Base-by-base conservation (phyloP, 2,329 filamentous ascomycete species). In the Geosmithia morbida region DNA sequence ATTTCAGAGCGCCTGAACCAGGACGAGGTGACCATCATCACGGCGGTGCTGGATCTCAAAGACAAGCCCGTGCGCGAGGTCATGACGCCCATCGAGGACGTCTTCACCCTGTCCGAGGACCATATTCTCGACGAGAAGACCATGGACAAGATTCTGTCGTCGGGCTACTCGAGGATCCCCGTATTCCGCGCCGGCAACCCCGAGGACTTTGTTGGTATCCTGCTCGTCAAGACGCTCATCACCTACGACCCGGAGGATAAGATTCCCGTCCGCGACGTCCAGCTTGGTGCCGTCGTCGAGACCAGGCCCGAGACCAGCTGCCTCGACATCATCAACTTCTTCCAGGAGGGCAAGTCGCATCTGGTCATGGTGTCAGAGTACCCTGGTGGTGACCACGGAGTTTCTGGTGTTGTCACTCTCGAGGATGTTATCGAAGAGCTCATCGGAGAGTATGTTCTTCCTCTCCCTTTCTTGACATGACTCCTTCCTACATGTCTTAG, bases 391-490 rank as follows among this genome's bases (percentile, higher is more conserved):
- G 83, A 94, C 57, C 81, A 85, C 57, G 92, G 92, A 43, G 88
- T 89, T 6, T 70, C 95, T 13, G 92, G 92, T 48, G 92, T 98
- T 3, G 87, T 98, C 16, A 98, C 92, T 0, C 69, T 98, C 2
- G 92, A 98, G 62, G 92, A 98, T 63, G 92, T 98, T 3, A 98
- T 98, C 59, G 92, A 98, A 63, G 92, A 98, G 64, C 70, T 98
- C 26, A 98, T 98, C 63, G 92, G 92, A 70, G 92, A 98, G 84
- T 90, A 71, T 64, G 85, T 79, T 43, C 3, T n/a, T n/a, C n/a
- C n/a, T n/a, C n/a, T n/a, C n/a, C n/a, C n/a, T n/a, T n/a, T n/a
- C 14, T 30, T 30, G 29, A 30, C 7, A 6, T 7, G 29, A 30
- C 11, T 8, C 3, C 16, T n/a, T 33, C 14, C n/a, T 1, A 33